These are phyloP conservation scores for Saccharum spontaneum DNA, from an alignment of 176 grass and related monocot species.

Conservation along the genomic window DNA sequence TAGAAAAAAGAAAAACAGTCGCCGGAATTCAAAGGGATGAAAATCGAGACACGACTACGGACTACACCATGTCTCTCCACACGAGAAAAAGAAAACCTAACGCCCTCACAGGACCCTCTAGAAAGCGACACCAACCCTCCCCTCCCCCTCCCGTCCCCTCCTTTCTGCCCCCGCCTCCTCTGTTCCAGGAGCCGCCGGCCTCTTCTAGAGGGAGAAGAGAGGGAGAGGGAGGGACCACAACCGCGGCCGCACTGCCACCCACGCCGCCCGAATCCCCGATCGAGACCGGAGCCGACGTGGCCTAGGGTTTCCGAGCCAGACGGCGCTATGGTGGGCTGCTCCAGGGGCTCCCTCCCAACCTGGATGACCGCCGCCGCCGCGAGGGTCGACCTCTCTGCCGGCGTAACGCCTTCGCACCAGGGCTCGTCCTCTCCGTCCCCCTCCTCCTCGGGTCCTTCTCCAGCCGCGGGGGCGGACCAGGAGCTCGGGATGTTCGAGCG, in stretches of 20 bases:
- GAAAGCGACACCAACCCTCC: conserved; percentile 4
- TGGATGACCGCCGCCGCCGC: conserved; percentile 84
- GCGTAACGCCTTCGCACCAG: conserved; percentile 15
- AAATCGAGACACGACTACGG: neutral
- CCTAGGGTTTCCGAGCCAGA: conserved; percentile 9
- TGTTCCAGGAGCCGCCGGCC: neutral
- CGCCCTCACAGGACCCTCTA: conserved; percentile 21
- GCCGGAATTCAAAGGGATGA: neutral
- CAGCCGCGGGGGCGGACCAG: conserved; percentile 7
- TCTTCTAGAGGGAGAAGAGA: neutral
- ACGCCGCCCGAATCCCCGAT: neutral
- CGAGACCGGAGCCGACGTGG: neutral
- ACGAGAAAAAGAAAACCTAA: conserved; percentile 7
- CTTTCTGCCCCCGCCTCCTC: conserved; percentile 29
- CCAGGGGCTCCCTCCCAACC: conserved; percentile 56
- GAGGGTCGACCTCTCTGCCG: conserved; percentile 67
- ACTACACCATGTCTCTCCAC: no score
- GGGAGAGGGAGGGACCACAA: neutral
- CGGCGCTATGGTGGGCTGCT: conserved; percentile 53
- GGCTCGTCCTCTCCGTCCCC: neutral
- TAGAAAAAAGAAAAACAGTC: neutral
- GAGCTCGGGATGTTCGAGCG: conserved; percentile 66
- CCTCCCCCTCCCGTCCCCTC: no score
- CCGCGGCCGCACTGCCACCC: neutral
- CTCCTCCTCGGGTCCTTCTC: neutral